These are phyloP conservation scores for Cordyceps farinosa DNA, from an alignment of 2,329 filamentous ascomycete genomes.

Conservation along the genomic window DNA sequence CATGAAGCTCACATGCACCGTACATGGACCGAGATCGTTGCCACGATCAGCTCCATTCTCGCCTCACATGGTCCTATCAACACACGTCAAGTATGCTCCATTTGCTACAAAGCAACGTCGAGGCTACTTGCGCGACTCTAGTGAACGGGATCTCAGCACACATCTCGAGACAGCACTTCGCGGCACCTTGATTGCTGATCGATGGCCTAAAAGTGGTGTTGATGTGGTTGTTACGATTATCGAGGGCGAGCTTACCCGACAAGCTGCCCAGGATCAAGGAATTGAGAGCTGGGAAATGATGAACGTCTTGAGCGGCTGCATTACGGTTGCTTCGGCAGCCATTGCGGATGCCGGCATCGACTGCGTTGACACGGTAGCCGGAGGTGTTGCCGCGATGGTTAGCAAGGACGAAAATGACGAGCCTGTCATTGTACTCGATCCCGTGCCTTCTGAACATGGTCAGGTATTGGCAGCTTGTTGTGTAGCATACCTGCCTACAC, in stretches of 20 bases:
- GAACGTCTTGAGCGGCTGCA: slow-evolving; percentile 86
- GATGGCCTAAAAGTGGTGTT: slow-evolving; percentile 98
- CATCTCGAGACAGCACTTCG: slow-evolving; percentile 88
- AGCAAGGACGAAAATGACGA: slow-evolving; percentile 30
- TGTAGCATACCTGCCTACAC: slow-evolving; percentile 78
- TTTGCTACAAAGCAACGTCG: slow-evolving; percentile 81
- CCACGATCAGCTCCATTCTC: slow-evolving; percentile 89
- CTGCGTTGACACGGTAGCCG: slow-evolving; percentile 84
- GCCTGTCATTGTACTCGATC: slow-evolving; percentile 67
- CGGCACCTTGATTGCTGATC: slow-evolving; percentile 84
- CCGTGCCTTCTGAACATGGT: slow-evolving; percentile 74
- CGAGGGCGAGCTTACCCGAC: slow-evolving; percentile 82
- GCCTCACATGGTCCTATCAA: slow-evolving; percentile 84
- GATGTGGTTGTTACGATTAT: slow-evolving; percentile 91
- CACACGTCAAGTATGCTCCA: slow-evolving; percentile 93
- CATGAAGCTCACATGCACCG: slow-evolving; percentile 87
- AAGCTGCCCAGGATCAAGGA: slow-evolving; percentile 42
- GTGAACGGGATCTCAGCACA: slow-evolving; percentile 83
- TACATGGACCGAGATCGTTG: slow-evolving; percentile 88
- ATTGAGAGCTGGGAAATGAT: slow-evolving; percentile 80
- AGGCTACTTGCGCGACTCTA: slow-evolving; percentile 81
- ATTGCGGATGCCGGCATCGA: slow-evolving; percentile 94
- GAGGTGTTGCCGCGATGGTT: slow-evolving; percentile 82
- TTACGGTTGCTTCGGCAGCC: slow-evolving; percentile 89
- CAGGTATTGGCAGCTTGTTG: slow-evolving; percentile 79